Evolutionary conservation across 306 rosid genomes (phyloP).

Genomic region (Mimosa pudica): DNA sequence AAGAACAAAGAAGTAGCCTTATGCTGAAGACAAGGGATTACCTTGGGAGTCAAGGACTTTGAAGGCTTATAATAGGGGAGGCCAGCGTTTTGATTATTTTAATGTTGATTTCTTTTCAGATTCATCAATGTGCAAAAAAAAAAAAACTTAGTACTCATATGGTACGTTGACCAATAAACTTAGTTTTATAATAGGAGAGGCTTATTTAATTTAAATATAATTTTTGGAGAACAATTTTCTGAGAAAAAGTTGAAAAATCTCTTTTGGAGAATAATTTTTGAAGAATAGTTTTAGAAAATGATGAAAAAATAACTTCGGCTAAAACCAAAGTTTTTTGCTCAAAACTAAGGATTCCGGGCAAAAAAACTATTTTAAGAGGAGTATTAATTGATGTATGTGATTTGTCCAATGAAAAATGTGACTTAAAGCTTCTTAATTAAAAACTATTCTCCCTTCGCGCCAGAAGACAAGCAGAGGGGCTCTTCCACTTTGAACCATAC

Average conservation of each 20-base stretch:
- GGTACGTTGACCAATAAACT: background rate
- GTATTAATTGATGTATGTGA: background rate
- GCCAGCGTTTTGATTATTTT: conserved; percentile 28
- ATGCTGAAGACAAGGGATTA: conserved; percentile 60
- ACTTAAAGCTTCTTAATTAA: background rate
- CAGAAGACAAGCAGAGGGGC: too few species aligned
- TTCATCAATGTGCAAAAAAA: background rate
- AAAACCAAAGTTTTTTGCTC: too few species aligned
- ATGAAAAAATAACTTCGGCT: too few species aligned
- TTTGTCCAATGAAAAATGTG: background rate
- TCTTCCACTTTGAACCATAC: too few species aligned
- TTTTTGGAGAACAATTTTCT: background rate
- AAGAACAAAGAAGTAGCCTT: conserved; percentile 48
- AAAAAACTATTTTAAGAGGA: too few species aligned
- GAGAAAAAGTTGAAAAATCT: too few species aligned
- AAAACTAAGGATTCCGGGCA: too few species aligned
- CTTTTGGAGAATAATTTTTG: too few species aligned
- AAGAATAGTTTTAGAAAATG: too few species aligned
- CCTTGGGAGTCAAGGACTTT: conserved; percentile 69
- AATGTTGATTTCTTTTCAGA: conserved; percentile 30
- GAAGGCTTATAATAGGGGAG: conserved; percentile 30
- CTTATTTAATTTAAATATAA: background rate
- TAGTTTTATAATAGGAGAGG: too few species aligned
- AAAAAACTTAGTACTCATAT: too few species aligned
- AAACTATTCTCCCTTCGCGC: too few species aligned